Evolutionary conservation across 2,329 filamentous ascomycete species (phyloP).

Genomic region (Mollisiaceae sp.): DNA sequence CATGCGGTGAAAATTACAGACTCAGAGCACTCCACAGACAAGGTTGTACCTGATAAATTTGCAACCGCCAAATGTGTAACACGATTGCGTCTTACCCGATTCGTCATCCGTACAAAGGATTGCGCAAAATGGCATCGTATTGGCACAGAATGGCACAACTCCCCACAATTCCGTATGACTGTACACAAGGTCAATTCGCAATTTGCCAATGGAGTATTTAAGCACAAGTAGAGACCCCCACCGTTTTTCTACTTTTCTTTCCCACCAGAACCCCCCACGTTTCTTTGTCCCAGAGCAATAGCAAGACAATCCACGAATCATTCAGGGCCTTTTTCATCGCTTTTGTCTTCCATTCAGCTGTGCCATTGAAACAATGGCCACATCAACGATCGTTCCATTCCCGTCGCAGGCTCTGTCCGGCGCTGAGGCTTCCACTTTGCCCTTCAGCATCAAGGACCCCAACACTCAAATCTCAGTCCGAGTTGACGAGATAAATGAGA

Average conservation of each 20-base stretch:
- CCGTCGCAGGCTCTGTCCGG: not conserved
- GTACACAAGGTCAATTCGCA: constrained; percentile 8
- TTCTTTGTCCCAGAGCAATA: not conserved
- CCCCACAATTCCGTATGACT: constrained; percentile 15
- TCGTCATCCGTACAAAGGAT: constrained; percentile 26
- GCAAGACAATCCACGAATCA: not conserved
- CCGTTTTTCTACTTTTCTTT: not conserved
- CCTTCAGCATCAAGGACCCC: constrained; percentile 8
- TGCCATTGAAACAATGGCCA: constrained; percentile 5
- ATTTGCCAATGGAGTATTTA: constrained; percentile 15
- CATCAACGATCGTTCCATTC: not conserved
- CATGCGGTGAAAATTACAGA: constrained; percentile 16
- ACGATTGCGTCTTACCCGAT: constrained; percentile 14
- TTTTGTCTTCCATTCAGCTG: not conserved
- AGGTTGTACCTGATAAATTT: constrained; percentile 12
- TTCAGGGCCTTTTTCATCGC: not conserved
- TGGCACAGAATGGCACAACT: constrained; percentile 31
- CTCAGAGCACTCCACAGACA: constrained; percentile 6
- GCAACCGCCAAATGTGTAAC: constrained; percentile 11
- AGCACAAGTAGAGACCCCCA: constrained; percentile 8
- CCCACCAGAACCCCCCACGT: constrained; percentile 2
- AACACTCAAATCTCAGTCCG: not conserved
- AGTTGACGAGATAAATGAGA: not conserved
- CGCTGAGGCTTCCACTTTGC: not conserved
- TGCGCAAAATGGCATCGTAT: constrained; percentile 30